Evolutionary conservation across 2,329 filamentous ascomycete genomes (phyloP).

Genomic region (Anisogramma anomala): DNA sequence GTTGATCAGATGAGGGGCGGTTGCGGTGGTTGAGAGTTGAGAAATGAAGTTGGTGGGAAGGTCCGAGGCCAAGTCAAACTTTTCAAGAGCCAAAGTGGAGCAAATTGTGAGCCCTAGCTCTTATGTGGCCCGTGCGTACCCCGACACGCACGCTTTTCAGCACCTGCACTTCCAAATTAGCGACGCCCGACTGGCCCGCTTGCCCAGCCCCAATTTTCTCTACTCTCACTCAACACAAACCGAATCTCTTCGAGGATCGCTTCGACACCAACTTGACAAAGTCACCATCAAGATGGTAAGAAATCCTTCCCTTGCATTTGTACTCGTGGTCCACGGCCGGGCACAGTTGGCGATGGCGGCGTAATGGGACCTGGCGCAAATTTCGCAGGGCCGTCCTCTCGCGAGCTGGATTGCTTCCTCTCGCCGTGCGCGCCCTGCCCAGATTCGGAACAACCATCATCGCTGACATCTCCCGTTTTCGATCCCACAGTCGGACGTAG

Average conservation of each 20-base stretch:
- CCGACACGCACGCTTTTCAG: slow-evolving; percentile 12
- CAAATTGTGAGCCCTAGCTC: slow-evolving; percentile 12
- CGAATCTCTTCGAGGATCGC: slow-evolving; percentile 55
- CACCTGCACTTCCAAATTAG: slow-evolving; percentile 17
- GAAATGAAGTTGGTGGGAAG: slow-evolving; percentile 1
- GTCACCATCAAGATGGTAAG: slow-evolving; percentile 49
- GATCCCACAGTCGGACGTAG: slow-evolving; percentile 88
- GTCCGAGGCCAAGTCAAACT: slow-evolving; percentile 1
- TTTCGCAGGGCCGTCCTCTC: too few species aligned
- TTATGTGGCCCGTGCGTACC: slow-evolving; percentile 2
- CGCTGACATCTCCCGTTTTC: slow-evolving; percentile 17
- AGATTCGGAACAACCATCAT: slow-evolving; percentile 1
- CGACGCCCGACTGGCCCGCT: slow-evolving; percentile 13
- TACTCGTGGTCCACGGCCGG: too few species aligned
- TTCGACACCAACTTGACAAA: slow-evolving; percentile 42
- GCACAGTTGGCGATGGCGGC: neutral
- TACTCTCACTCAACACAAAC: slow-evolving; percentile 20
- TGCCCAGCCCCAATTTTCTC: too few species aligned
- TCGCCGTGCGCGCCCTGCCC: slow-evolving; percentile 1
- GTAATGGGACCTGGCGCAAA: neutral
- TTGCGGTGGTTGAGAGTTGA: slow-evolving; percentile 8
- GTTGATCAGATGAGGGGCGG: slow-evolving; percentile 13
- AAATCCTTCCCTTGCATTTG: neutral
- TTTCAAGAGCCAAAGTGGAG: slow-evolving; percentile 18
- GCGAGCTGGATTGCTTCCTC: too few species aligned